phyloP scores from a whole-genome alignment of 1,284 basidiomycete species.

The Tilletiopsis washingtonensis region DNA sequence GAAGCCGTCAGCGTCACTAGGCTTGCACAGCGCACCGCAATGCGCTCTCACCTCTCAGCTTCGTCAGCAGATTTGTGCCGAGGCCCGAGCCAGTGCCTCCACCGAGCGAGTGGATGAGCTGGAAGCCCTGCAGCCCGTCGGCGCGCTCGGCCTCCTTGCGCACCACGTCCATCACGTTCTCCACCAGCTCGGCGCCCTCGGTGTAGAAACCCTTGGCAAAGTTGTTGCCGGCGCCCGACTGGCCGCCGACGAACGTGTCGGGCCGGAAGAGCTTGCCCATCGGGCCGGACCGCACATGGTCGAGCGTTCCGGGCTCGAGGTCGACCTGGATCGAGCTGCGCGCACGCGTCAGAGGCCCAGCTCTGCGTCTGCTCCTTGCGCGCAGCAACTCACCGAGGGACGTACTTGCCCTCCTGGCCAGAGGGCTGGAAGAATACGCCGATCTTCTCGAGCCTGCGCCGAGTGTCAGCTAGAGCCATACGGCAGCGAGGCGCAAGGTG shows the following conservation, averaged over 20 bases:
- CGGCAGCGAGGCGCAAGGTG: no score
- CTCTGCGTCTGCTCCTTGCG: not conserved
- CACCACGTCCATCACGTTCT: conserved; percentile 60
- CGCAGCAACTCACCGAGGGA: conserved; percentile 27
- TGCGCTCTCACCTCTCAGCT: conserved; percentile 47
- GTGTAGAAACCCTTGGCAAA: conserved; percentile 64
- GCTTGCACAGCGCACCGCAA: no score
- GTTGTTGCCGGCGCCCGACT: conserved; percentile 76
- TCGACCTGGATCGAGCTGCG: conserved; percentile 55
- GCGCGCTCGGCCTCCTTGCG: conserved; percentile 59
- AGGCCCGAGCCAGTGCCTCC: conserved; percentile 58
- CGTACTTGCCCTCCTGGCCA: conserved; percentile 40
- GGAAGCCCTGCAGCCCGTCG: conserved; percentile 87
- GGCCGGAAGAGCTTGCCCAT: conserved; percentile 73
- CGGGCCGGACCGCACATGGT: conserved; percentile 59
- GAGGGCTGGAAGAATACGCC: conserved; percentile 47
- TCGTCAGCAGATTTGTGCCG: conserved; percentile 44
- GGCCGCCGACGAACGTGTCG: conserved; percentile 61
- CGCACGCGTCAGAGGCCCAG: not conserved
- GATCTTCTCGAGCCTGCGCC: conserved; percentile 33
- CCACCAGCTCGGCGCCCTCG: conserved; percentile 72
- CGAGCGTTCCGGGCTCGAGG: conserved; percentile 81
- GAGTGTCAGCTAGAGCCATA: no score
- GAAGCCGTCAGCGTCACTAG: no score
- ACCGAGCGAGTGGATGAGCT: conserved; percentile 83